A percentile compares a stretch with the other conserved stretches of the same genome.
Conservation (phyloP, 1,284 basidiomycete genomes). For the Sutorius eximius region DNA sequence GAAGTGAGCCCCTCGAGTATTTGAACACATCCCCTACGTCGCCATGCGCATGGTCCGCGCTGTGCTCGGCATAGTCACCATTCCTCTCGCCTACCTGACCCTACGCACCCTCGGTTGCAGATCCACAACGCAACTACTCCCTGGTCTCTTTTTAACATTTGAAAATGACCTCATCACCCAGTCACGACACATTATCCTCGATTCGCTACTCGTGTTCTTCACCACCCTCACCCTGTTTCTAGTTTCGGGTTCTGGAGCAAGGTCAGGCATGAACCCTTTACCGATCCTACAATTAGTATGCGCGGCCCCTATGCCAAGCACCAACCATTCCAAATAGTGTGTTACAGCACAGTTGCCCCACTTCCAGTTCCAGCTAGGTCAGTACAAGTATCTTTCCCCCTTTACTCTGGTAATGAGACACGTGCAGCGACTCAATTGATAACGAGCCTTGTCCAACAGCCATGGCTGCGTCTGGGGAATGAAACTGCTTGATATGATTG, state of each 20-base stretch:
- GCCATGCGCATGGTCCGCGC: conserved; percentile 95
- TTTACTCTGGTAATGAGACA: too few relatives aligned
- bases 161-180: conserved; percentile 97
- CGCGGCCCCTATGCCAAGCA: conserved; percentile 85
- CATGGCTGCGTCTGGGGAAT: too few relatives aligned
- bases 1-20: conserved; percentile 53
- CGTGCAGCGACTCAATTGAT: too few relatives aligned
- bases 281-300: conserved; percentile 89
- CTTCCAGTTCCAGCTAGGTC: too few relatives aligned
- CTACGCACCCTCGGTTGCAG: conserved; percentile 89
- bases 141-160: conserved; percentile 89
- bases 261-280: conserved; percentile 82
- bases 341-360: too few relatives aligned
- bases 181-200: conserved; percentile 94
- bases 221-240: conserved; percentile 87
- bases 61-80: conserved; percentile 83
- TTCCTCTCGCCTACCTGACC: conserved; percentile 92
- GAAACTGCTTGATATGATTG: too few relatives aligned
- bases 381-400: too few relatives aligned
- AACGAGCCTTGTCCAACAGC: too few relatives aligned
- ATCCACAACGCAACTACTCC: conserved; percentile 87
- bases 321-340: too few relatives aligned
- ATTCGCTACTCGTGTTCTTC: conserved; percentile 97
- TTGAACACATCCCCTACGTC: conserved; percentile 89
- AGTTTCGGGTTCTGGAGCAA: conserved; percentile 92